phyloP scores from a whole-genome alignment of 208 protist genomes.

The Borovskyia barvae region DNA sequence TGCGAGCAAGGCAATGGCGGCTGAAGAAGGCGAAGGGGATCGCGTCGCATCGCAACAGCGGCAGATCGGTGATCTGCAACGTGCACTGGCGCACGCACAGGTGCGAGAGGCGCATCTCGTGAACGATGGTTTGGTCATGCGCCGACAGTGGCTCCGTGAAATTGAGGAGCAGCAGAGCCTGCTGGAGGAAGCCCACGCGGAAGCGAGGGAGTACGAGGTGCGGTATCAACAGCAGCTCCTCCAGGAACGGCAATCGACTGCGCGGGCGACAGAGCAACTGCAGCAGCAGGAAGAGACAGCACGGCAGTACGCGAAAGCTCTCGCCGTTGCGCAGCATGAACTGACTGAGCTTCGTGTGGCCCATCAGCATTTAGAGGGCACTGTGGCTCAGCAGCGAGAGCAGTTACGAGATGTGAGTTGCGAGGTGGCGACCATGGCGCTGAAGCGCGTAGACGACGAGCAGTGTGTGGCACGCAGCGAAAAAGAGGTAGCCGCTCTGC shows the following conservation, averaged over 20 bases:
- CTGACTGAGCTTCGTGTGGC: slow-evolving; percentile 19
- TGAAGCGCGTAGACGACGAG: slow-evolving; percentile 13
- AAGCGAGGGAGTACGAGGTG: neutral
- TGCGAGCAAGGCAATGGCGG: neutral
- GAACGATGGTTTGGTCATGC: slow-evolving; percentile 4
- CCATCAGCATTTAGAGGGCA: slow-evolving; percentile 28
- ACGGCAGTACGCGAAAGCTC: slow-evolving; percentile 4
- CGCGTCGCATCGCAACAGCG: neutral
- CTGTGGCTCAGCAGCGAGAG: slow-evolving; percentile 11
- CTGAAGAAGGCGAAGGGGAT: neutral
- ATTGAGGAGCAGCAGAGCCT: slow-evolving; percentile 23
- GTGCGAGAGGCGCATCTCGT: slow-evolving; percentile 4
- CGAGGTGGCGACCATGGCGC: slow-evolving; percentile 11
- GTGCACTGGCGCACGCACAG: slow-evolving; percentile 6
- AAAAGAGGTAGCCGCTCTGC: neutral
- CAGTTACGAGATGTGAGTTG: slow-evolving; percentile 13
- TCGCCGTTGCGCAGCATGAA: slow-evolving; percentile 11
- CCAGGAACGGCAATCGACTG: neutral
- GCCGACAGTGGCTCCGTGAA: slow-evolving; percentile 17
- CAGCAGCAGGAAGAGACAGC: slow-evolving; percentile 12
- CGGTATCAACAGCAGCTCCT: neutral
- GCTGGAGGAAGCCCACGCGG: slow-evolving; percentile 4
- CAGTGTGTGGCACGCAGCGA: slow-evolving; percentile 11
- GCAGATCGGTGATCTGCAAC: slow-evolving; percentile 5
- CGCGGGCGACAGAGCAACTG: slow-evolving; percentile 8